Percentiles rank a stretch among this genome's conserved stretches.
These are phyloP conservation scores for Sedum album DNA, from an alignment of 164 flowering plant species.

Conservation along the genomic window DNA sequence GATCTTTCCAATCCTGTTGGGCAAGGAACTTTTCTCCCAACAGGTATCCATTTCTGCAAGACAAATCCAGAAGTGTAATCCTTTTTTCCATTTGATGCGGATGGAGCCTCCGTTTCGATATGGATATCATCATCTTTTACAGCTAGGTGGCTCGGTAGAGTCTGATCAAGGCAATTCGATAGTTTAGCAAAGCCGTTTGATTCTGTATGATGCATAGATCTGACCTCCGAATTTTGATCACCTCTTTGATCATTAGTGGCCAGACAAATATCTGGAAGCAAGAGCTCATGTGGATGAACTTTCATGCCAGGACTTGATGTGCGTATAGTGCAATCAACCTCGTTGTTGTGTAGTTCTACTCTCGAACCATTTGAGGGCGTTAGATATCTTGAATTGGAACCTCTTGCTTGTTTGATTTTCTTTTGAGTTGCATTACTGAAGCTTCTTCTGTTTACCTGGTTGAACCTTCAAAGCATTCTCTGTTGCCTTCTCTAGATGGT, in stretches of 20 bases:
- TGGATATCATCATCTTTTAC: conserved; percentile 13
- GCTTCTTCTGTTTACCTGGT: conserved; percentile 15
- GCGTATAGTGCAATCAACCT: conserved; percentile 13
- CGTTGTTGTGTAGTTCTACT: conserved; percentile 5
- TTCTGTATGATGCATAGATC: conserved; percentile 10
- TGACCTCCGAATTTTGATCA: conserved; percentile 10
- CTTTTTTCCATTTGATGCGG: conserved; percentile 19
- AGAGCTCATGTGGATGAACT: conserved; percentile 13
- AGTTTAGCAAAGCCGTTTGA: conserved; percentile 11
- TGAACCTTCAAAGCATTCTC: conserved; percentile 12
- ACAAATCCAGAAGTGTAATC: conserved; percentile 24
- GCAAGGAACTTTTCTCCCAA: conserved; percentile 26
- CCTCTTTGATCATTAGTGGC: conserved; percentile 5
- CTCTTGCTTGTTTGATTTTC: conserved; percentile 12
- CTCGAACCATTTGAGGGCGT: conserved; percentile 7
- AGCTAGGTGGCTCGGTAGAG: conserved; percentile 15
- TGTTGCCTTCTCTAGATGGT: conserved; percentile 15
- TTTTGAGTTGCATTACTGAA: conserved; percentile 12
- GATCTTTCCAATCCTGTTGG: conserved; percentile 12
- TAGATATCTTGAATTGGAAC: conserved; percentile 14
- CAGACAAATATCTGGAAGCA: conserved; percentile 9
- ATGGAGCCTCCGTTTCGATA: conserved; percentile 19
- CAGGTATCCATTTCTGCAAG: conserved; percentile 43
- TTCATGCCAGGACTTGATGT: conserved; percentile 17
- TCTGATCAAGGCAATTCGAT: conserved; percentile 11